A percentile compares a stretch with the other conserved stretches of the same genome.
Evolutionary conservation across 768 basidiomycete species (phyloP).

Genomic region (Amanita polypyramis): DNA sequence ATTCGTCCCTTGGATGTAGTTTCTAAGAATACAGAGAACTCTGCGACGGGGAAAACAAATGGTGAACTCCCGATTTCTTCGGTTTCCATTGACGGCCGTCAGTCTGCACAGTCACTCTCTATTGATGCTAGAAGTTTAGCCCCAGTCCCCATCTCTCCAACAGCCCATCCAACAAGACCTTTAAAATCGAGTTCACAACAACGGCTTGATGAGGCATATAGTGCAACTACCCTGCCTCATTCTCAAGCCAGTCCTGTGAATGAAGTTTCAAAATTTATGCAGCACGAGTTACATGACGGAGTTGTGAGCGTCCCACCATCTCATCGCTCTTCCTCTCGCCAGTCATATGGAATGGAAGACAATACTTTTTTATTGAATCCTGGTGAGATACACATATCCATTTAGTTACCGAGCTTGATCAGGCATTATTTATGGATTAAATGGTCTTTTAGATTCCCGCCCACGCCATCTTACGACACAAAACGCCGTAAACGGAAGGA

Average conservation of each 20-base stretch:
- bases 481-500: conserved; percentile 16
- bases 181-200: background rate
- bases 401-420: too few relatives aligned
- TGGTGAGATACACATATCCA: background rate
- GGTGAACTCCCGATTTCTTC: conserved; percentile 11
- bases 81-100: conserved; percentile 16
- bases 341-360: background rate
- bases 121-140: background rate
- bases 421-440: too few relatives aligned
- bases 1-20: conserved; percentile 30
- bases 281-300: background rate
- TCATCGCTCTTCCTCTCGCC: background rate
- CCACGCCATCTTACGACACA: background rate
- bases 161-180: background rate
- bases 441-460: background rate
- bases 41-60: background rate
- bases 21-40: conserved; percentile 18
- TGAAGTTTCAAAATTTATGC: background rate
- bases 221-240: background rate
- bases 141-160: background rate
- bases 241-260: background rate
- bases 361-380: background rate
- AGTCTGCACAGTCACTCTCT: conserved; percentile 13
- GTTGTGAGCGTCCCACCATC: background rate
- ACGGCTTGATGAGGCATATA: background rate